Percentiles rank a stretch among this genome's conserved stretches.
These are phyloP conservation scores for Teratosphaeriaceae sp. DNA, from an alignment of 2,329 filamentous ascomycete species.

Conservation along the genomic window DNA sequence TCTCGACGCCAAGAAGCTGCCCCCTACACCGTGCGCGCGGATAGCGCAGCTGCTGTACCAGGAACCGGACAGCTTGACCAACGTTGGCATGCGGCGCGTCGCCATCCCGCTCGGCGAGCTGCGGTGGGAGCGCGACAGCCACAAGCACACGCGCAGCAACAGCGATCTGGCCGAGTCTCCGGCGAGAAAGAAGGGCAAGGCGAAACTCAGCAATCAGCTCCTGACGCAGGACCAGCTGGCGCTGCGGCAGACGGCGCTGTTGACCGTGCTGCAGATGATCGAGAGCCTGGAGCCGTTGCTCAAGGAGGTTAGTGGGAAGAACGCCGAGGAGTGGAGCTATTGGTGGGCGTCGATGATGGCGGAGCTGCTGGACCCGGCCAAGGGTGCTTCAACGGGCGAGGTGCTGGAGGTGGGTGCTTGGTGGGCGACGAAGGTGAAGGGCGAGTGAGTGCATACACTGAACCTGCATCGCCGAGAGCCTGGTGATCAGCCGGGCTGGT, in stretches of 20 bases:
- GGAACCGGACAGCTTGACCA: slow-evolving; percentile 64
- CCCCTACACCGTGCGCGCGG: slow-evolving; percentile 69
- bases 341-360: slow-evolving; percentile 86
- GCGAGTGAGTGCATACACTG: slow-evolving; percentile 4
- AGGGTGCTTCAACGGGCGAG: slow-evolving; percentile 71
- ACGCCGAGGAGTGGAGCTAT: slow-evolving; percentile 83
- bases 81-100: slow-evolving; percentile 66
- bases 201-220: slow-evolving; percentile 12
- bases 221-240: slow-evolving; percentile 55
- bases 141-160: slow-evolving; percentile 14
- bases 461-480: no score
- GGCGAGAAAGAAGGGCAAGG: slow-evolving; percentile 18
- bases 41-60: slow-evolving; percentile 73
- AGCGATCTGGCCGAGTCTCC: slow-evolving; percentile 15
- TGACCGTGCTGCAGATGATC: slow-evolving; percentile 75
- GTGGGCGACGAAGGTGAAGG: slow-evolving; percentile 50
- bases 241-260: slow-evolving; percentile 69
- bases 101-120: slow-evolving; percentile 83
- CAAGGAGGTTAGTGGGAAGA: slow-evolving; percentile 76
- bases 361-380: slow-evolving; percentile 66
- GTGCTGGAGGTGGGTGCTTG: slow-evolving; percentile 65
- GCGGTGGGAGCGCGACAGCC: slow-evolving; percentile 75
- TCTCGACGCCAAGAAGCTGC: slow-evolving; percentile 63
- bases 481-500: slow-evolving; percentile 34
- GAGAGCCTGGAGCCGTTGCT: slow-evolving; percentile 78